phyloP scores from a whole-genome alignment of 768 basidiomycete genomes.

The Vishniacozyma victoriae region DNA sequence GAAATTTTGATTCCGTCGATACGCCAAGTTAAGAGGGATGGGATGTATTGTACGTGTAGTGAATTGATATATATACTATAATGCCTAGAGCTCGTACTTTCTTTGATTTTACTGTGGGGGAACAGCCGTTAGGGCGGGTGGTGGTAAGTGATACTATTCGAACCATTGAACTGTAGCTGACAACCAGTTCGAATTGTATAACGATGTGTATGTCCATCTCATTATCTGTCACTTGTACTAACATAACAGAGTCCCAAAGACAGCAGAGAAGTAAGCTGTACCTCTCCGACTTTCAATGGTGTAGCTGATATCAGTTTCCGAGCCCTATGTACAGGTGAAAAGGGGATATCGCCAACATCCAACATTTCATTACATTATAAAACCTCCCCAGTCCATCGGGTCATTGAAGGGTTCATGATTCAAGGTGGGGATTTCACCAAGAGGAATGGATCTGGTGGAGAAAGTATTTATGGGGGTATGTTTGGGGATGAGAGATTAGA shows the following conservation, averaged over 20 bases:
- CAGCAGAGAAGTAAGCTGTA: slow-evolving; percentile 63
- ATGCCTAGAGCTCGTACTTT: slow-evolving; percentile 30
- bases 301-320: slow-evolving; percentile 62
- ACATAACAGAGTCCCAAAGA: slow-evolving; percentile 58
- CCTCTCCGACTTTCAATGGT: background rate
- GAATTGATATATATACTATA: no score
- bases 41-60: no score
- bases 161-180: background rate
- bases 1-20: background rate
- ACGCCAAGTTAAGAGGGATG: background rate
- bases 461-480: slow-evolving; percentile 49
- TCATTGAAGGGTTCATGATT: slow-evolving; percentile 64
- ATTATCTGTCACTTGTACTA: background rate
- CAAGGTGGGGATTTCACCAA: slow-evolving; percentile 77
- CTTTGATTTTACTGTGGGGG: slow-evolving; percentile 71
- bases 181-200: slow-evolving; percentile 59
- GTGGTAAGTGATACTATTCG: slow-evolving; percentile 32
- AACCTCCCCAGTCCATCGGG: slow-evolving; percentile 68
- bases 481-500: slow-evolving; percentile 74
- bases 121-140: slow-evolving; percentile 33
- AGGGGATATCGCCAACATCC: slow-evolving; percentile 60
- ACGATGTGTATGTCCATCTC: slow-evolving; percentile 48
- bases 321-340: slow-evolving; percentile 77
- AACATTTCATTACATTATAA: slow-evolving; percentile 78
- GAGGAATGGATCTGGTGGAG: slow-evolving; percentile 47